phyloP scores from a whole-genome alignment of 2,329 filamentous ascomycete genomes.

The Beauveria scarabaeidicola region DNA sequence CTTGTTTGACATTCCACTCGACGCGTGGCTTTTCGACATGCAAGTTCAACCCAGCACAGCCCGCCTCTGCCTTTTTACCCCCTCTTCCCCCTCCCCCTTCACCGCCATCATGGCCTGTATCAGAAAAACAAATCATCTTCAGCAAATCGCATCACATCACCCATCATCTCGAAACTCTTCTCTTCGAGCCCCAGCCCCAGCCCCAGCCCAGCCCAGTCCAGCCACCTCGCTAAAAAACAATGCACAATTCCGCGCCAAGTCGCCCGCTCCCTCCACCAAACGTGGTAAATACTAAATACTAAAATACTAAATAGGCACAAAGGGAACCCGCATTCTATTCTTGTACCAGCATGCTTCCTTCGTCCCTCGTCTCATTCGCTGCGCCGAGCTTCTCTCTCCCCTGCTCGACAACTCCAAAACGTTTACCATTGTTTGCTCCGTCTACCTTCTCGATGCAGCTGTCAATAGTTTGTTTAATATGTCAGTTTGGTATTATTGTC shows the following conservation, averaged over 20 bases:
- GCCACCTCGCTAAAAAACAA: neutral
- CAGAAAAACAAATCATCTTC: neutral
- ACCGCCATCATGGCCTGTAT: neutral
- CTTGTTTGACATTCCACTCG: neutral
- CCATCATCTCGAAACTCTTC: neutral
- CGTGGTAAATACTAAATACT: neutral
- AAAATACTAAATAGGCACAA: neutral
- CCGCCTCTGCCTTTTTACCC: no score
- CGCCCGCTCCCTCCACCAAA: neutral
- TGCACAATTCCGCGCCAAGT: neutral
- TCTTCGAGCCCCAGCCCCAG: neutral
- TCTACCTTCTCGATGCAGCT: neutral
- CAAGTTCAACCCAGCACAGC: neutral
- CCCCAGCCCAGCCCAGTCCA: neutral
- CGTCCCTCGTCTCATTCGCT: neutral
- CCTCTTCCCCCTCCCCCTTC: neutral
- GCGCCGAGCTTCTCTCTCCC: neutral
- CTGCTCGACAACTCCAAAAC: neutral
- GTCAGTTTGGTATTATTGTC: neutral
- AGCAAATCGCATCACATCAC: neutral
- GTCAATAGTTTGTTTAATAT: neutral
- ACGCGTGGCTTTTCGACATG: neutral
- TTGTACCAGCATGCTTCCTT: neutral
- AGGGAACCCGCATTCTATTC: neutral
- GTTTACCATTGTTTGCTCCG: neutral